Conservation (phyloP, 331 rosid genomes). For the Stylosanthes scabra region DNA sequence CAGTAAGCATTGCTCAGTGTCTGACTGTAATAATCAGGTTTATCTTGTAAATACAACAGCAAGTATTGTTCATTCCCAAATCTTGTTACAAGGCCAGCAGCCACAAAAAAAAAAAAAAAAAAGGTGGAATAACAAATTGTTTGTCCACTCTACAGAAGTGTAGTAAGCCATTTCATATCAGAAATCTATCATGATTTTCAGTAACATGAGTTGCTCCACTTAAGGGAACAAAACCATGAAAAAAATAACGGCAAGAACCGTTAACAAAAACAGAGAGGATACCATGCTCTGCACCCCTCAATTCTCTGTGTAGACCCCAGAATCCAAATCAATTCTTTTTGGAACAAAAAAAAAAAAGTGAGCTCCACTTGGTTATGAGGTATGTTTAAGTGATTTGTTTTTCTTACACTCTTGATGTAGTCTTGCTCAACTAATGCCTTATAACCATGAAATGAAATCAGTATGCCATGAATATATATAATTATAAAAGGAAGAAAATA, state of each 20-base stretch:
- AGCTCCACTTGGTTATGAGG: constrained; percentile 40
- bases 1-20: neutral
- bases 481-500: no score
- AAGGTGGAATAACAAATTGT: no score
- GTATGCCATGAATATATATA: neutral
- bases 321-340: constrained; percentile 37
- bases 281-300: constrained; percentile 31
- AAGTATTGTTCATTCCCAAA: constrained; percentile 51
- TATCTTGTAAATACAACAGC: neutral
- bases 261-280: constrained; percentile 51
- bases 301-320: constrained; percentile 28
- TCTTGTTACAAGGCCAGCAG: constrained; percentile 59
- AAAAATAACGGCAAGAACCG: constrained; percentile 60
- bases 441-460: no score
- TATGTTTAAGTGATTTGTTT: no score
- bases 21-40: constrained; percentile 21
- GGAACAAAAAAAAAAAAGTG: constrained; percentile 24
- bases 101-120: constrained; percentile 18
- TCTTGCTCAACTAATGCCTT: no score
- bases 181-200: constrained; percentile 46
- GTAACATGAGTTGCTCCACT: constrained; percentile 69
- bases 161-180: no score
- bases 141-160: no score
- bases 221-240: constrained; percentile 75
- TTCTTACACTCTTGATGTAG: neutral